Percentiles rank a stretch among this genome's conserved stretches.
These are phyloP conservation scores for Daphne laureola DNA, from an alignment of 441 rosid genomes.

Conservation along the genomic window DNA sequence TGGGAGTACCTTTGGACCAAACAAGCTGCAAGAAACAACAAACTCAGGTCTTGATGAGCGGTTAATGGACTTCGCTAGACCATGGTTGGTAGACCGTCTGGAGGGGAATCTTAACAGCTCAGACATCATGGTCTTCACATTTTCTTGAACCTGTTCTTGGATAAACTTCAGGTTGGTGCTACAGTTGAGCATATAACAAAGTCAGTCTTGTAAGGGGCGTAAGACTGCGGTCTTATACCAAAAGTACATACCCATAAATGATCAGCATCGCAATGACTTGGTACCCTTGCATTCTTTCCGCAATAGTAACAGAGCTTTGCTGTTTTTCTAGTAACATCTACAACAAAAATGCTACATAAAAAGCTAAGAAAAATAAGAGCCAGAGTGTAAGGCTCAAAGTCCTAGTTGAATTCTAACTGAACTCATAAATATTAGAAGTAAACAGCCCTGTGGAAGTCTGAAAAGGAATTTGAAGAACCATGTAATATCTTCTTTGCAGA, in stretches of 20 bases:
- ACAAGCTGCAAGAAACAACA: slow-evolving; percentile 73
- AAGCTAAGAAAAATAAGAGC: background rate
- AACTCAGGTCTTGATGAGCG: slow-evolving; percentile 42
- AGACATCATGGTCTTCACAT: slow-evolving; percentile 73
- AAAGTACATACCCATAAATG: slow-evolving; percentile 54
- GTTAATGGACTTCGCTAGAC: slow-evolving; percentile 22
- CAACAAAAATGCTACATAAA: slow-evolving; percentile 8
- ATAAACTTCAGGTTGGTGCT: slow-evolving; percentile 71
- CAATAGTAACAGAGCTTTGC: slow-evolving; percentile 35
- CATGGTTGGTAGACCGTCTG: slow-evolving; percentile 20
- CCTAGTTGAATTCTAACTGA: too few relatives aligned
- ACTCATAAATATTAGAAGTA: too few relatives aligned
- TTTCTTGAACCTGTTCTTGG: slow-evolving; percentile 60
- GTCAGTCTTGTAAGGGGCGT: background rate
- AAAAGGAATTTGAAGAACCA: too few relatives aligned
- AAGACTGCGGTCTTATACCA: slow-evolving; percentile 4
- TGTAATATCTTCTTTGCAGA: too few relatives aligned
- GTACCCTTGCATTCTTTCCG: slow-evolving; percentile 68
- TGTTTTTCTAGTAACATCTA: slow-evolving; percentile 64
- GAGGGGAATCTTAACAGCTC: slow-evolving; percentile 52
- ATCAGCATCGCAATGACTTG: slow-evolving; percentile 83
- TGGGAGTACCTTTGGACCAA: slow-evolving; percentile 68
- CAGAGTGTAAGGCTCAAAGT: background rate
- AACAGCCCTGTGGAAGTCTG: too few relatives aligned
- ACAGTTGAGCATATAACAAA: slow-evolving; percentile 12